Conservation (phyloP, 805 yeast genomes). For the Pichia sporocuriosa region DNA sequence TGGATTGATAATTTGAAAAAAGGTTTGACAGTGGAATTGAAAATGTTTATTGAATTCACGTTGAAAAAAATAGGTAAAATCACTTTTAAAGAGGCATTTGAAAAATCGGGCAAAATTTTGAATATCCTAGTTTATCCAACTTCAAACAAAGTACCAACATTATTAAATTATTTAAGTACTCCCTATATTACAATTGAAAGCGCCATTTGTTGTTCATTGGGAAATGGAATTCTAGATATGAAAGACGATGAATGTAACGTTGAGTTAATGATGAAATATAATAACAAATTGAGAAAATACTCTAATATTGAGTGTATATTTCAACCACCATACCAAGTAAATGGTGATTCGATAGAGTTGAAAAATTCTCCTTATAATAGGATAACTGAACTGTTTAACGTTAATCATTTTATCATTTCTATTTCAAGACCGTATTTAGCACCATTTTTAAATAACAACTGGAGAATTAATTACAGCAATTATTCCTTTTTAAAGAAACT, state of each 20-base stretch:
- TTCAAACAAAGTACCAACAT: constrained; percentile 57
- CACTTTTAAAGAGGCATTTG: constrained; percentile 91
- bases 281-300: constrained; percentile 34
- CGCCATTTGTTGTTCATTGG: constrained; percentile 82
- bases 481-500: constrained; percentile 29
- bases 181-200: constrained; percentile 89
- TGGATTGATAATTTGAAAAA: constrained; percentile 23
- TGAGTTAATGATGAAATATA: constrained; percentile 24
- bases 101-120: constrained; percentile 67
- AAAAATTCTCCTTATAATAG: constrained; percentile 68
- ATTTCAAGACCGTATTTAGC: constrained; percentile 92
- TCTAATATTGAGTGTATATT: constrained; percentile 28
- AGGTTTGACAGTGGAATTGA: constrained; percentile 82
- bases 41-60: constrained; percentile 73
- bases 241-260: constrained; percentile 51
- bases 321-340: constrained; percentile 33
- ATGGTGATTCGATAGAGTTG: constrained; percentile 11
- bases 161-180: constrained; percentile 83
- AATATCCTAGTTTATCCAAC: constrained; percentile 85
- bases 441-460: constrained; percentile 77
- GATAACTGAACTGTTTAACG: constrained; percentile 87
- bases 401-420: constrained; percentile 86
- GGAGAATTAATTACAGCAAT: constrained; percentile 44
- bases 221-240: constrained; percentile 62
- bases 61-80: constrained; percentile 66